phyloP scores from a whole-genome alignment of 306 rosid genomes.

The Cyamopsis tetragonoloba region DNA sequence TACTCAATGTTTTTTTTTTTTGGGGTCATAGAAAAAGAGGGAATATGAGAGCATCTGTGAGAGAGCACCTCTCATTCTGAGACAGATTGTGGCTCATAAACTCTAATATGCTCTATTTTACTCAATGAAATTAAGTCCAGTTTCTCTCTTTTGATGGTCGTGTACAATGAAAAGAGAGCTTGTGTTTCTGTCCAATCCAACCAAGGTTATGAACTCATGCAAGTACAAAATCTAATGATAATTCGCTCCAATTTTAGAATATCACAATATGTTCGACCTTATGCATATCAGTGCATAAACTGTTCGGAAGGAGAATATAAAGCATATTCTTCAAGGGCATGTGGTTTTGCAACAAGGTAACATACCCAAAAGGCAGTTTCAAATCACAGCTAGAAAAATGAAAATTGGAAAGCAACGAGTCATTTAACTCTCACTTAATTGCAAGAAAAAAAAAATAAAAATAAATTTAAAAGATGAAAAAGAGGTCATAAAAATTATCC shows the following conservation, averaged over 20 bases:
- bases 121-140: neutral
- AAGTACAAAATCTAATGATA: neutral
- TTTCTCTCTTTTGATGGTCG: neutral
- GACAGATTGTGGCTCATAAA: no score
- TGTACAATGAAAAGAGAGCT: neutral
- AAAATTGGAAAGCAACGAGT: constrained; percentile 63
- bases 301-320: neutral
- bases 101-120: neutral
- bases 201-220: neutral
- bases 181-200: neutral
- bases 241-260: neutral
- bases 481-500: constrained; percentile 37
- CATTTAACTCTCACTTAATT: constrained; percentile 56
- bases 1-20: no score
- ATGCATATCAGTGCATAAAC: constrained; percentile 9
- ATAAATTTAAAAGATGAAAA: constrained; percentile 32
- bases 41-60: no score
- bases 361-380: constrained; percentile 40
- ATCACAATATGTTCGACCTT: neutral
- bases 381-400: constrained; percentile 40
- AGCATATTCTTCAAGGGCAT: constrained; percentile 34
- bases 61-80: no score
- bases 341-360: constrained; percentile 21
- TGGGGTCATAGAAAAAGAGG: no score
- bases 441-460: constrained; percentile 49